A percentile compares a stretch with the other conserved stretches of the same genome.
Evolutionary conservation across 2,329 filamentous ascomycete genomes (phyloP).

Genomic region (Parastagonospora avenae): DNA sequence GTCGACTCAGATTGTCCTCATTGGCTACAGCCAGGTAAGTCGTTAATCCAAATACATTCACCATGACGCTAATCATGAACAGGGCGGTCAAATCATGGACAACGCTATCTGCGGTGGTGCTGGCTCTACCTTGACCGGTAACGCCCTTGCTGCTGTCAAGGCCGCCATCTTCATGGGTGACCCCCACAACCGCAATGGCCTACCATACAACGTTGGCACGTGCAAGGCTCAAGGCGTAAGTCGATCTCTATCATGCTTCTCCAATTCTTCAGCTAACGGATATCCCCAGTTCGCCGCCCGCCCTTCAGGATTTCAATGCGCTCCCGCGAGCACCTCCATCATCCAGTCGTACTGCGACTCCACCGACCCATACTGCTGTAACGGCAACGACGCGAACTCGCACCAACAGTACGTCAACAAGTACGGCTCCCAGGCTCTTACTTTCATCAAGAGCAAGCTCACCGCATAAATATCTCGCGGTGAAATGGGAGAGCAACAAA

Average conservation of each 20-base stretch:
- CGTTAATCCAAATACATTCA: not conserved
- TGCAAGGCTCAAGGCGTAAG: conserved; percentile 64
- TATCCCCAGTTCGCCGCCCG: conserved; percentile 63
- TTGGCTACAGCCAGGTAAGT: conserved; percentile 66
- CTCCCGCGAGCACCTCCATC: conserved; percentile 56
- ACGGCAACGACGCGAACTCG: conserved; percentile 63
- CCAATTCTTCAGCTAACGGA: conserved; percentile 2
- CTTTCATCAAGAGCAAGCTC: conserved; percentile 64
- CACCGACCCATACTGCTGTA: conserved; percentile 70
- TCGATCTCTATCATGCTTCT: conserved; percentile 10
- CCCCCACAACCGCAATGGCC: conserved; percentile 61
- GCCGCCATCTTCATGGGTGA: conserved; percentile 70
- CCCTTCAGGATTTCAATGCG: conserved; percentile 61
- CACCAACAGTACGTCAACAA: conserved; percentile 67
- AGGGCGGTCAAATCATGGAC: conserved; percentile 68
- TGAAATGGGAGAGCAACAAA: too few species aligned
- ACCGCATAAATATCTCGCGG: conserved; percentile 30
- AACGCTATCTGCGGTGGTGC: conserved; percentile 65
- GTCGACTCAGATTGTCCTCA: conserved; percentile 61
- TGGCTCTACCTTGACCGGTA: conserved; percentile 53
- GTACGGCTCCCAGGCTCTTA: conserved; percentile 64
- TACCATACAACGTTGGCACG: conserved; percentile 66
- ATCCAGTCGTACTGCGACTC: conserved; percentile 70
- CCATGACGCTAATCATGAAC: conserved; percentile 6
- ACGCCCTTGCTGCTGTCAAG: conserved; percentile 62